Evolutionary conservation across 345 rosid species (phyloP).

Genomic region (Salix suchowensis): DNA sequence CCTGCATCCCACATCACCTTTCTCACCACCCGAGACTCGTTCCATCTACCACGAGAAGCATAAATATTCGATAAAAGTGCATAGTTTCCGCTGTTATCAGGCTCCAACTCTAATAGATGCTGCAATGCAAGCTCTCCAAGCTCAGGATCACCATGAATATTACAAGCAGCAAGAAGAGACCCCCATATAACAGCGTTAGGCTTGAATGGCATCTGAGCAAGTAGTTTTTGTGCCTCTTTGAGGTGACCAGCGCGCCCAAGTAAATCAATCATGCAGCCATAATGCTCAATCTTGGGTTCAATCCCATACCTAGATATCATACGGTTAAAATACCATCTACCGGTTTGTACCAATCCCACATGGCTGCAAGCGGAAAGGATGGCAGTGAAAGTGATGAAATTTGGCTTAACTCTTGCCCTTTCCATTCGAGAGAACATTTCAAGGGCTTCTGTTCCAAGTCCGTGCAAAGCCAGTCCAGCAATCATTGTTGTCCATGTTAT

Average conservation of each 20-base stretch:
- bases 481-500: slow-evolving; percentile 73
- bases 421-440: slow-evolving; percentile 63
- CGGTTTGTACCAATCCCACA: slow-evolving; percentile 54
- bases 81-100: slow-evolving; percentile 73
- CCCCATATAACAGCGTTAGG: slow-evolving; percentile 78
- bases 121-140: slow-evolving; percentile 57
- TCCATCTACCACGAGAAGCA: slow-evolving; percentile 59
- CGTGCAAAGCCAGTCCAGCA: slow-evolving; percentile 62
- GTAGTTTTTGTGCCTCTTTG: slow-evolving; percentile 47
- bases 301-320: slow-evolving; percentile 44
- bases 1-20: slow-evolving; percentile 58
- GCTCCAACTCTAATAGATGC: slow-evolving; percentile 56
- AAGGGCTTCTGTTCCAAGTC: slow-evolving; percentile 60
- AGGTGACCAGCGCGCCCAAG: slow-evolving; percentile 65
- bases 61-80: slow-evolving; percentile 56
- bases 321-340: slow-evolving; percentile 34
- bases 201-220: slow-evolving; percentile 54
- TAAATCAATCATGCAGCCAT: slow-evolving; percentile 69
- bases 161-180: slow-evolving; percentile 68
- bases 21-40: slow-evolving; percentile 50
- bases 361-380: slow-evolving; percentile 75
- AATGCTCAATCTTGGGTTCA: slow-evolving; percentile 58
- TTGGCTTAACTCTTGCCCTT: slow-evolving; percentile 40
- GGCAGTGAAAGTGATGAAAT: slow-evolving; percentile 65
- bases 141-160: slow-evolving; percentile 46